Percentiles rank a stretch among this genome's conserved stretches.
Evolutionary conservation across 208 protist species (phyloP).

Genomic region (Acanthamoeba castellanii): DNA sequence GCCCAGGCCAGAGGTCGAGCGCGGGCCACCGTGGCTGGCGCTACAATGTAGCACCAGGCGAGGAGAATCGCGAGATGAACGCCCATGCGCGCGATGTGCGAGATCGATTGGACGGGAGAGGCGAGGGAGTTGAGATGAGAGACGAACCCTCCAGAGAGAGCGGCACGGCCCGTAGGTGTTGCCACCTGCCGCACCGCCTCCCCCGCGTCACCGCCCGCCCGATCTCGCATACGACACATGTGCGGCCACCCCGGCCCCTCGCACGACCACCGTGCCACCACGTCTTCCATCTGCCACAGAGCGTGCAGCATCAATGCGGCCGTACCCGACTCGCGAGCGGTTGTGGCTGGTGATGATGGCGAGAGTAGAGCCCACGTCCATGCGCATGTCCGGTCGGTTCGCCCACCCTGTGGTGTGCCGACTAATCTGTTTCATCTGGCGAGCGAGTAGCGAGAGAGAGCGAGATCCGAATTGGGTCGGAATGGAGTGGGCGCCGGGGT

Average conservation of each 20-base stretch:
- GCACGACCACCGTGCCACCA: not conserved
- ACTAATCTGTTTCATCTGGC: conserved; percentile 14
- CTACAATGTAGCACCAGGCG: no score
- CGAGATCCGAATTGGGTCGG: not conserved
- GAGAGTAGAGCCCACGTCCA: not conserved
- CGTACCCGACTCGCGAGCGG: not conserved
- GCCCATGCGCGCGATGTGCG: no score
- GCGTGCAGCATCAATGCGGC: not conserved
- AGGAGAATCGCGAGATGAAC: no score
- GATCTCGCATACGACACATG: not conserved
- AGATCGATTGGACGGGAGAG: not conserved
- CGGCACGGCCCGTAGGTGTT: conserved; percentile 31
- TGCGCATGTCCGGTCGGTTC: conserved; percentile 10
- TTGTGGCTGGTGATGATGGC: not conserved
- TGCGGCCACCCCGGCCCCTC: not conserved
- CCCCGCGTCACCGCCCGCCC: not conserved
- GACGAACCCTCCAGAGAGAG: conserved; percentile 25
- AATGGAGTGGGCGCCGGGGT: not conserved
- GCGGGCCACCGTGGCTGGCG: not conserved
- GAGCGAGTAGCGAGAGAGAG: not conserved
- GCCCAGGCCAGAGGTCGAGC: not conserved
- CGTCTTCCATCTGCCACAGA: not conserved
- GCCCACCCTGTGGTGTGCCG: conserved; percentile 30
- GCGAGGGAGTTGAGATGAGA: not conserved
- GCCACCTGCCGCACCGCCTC: conserved; percentile 49